Percentiles rank a stretch among this genome's conserved stretches.
Conservation (phyloP, 1,284 basidiomycete genomes). For the Puccinia novopanici region DNA sequence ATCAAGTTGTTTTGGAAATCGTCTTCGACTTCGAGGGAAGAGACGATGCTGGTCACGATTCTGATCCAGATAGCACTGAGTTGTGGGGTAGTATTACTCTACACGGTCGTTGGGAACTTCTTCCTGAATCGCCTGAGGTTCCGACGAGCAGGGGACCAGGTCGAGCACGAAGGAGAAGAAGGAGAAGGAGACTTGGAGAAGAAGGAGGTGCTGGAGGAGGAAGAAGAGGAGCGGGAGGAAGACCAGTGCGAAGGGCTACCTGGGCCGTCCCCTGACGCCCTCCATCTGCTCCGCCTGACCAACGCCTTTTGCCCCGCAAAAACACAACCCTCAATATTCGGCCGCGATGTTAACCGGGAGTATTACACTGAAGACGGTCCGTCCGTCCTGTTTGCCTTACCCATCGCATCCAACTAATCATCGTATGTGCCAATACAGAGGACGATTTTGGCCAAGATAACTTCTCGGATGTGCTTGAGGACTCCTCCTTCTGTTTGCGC, state of each 20-base stretch:
- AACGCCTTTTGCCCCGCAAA: slow-evolving; percentile 17
- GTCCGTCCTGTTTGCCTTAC: background rate
- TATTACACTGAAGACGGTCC: slow-evolving; percentile 15
- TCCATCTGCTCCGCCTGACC: slow-evolving; percentile 30
- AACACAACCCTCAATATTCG: slow-evolving; percentile 25
- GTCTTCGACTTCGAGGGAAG: too few relatives aligned
- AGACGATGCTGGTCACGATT: background rate
- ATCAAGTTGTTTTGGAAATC: too few relatives aligned
- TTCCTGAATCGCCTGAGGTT: background rate
- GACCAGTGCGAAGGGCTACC: background rate
- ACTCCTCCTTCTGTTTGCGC: slow-evolving; percentile 17
- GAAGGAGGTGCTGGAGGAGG: background rate
- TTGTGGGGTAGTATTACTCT: slow-evolving; percentile 21
- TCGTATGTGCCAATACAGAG: background rate
- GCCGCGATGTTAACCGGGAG: slow-evolving; percentile 6
- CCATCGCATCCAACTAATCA: background rate
- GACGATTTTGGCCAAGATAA: slow-evolving; percentile 20
- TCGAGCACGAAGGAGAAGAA: background rate
- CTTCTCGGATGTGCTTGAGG: slow-evolving; percentile 32
- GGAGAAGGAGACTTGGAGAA: background rate
- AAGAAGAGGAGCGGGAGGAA: background rate
- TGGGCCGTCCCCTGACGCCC: background rate
- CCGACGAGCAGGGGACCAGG: background rate
- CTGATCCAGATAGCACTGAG: slow-evolving; percentile 15
- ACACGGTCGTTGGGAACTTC: slow-evolving; percentile 8